Evolutionary conservation across 371 early-diverging fungal genomes (phyloP).

Genomic region (Umbelopsis sp.): DNA sequence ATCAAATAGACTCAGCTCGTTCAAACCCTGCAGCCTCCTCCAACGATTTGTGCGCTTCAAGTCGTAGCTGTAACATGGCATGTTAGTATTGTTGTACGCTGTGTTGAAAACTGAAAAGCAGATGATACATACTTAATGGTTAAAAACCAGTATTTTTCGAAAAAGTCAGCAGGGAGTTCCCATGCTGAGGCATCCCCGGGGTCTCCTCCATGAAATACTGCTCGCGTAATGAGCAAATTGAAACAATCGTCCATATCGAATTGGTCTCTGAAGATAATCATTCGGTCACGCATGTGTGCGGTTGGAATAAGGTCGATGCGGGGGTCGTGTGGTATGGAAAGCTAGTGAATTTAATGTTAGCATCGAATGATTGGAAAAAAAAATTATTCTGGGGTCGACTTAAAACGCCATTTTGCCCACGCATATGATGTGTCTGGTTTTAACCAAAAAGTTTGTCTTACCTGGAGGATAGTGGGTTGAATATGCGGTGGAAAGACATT

Average conservation of each 20-base stretch:
- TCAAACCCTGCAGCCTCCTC: conserved; percentile 34
- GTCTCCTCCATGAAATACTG: conserved; percentile 62
- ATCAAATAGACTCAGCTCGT: conserved; percentile 57
- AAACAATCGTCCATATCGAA: conserved; percentile 66
- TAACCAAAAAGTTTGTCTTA: conserved; percentile 21
- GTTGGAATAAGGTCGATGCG: conserved; percentile 65
- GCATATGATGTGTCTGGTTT: too few relatives aligned
- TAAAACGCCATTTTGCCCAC: too few relatives aligned
- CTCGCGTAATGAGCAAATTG: conserved; percentile 48
- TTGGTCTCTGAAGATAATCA: conserved; percentile 61
- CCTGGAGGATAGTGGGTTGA: conserved; percentile 52
- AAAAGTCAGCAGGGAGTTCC: conserved; percentile 59
- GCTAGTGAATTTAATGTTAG: conserved; percentile 24
- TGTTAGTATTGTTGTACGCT: neutral
- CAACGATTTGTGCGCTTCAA: conserved; percentile 27
- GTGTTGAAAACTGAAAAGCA: neutral
- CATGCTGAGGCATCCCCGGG: conserved; percentile 60
- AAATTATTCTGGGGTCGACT: too few relatives aligned
- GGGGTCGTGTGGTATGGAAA: conserved; percentile 61
- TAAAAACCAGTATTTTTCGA: conserved; percentile 61
- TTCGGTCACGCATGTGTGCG: conserved; percentile 63
- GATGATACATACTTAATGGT: conserved; percentile 41
- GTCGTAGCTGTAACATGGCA: neutral
- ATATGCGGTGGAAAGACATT: conserved; percentile 39
- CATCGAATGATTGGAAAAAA: too few relatives aligned